These are phyloP conservation scores for Trichomonas tenax DNA, from an alignment of 208 protist species.

Conservation along the genomic window DNA sequence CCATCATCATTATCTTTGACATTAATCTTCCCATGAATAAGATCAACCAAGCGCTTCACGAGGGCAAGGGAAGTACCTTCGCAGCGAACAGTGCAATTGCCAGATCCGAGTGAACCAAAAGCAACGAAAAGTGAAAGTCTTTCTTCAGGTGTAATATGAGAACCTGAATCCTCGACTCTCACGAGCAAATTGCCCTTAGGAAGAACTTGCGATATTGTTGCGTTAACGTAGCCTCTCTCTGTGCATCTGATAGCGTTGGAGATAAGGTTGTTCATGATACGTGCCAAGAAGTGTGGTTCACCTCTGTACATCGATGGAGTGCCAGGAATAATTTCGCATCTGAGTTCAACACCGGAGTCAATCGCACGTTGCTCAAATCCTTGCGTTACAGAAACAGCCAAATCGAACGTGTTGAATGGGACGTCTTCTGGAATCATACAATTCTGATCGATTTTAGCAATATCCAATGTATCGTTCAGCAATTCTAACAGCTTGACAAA, in stretches of 20 bases:
- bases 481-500: not conserved
- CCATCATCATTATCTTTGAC: not conserved
- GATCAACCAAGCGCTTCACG: not conserved
- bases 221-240: not conserved
- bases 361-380: not conserved
- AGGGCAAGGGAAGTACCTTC: not conserved
- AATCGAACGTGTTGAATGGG: not conserved
- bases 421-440: not conserved
- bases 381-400: not conserved
- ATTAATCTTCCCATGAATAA: not conserved
- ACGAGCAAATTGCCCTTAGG: not conserved
- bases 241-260: conserved; percentile 45
- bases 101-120: not conserved
- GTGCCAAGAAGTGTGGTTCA: conserved; percentile 22
- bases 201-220: not conserved
- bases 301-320: not conserved
- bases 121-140: not conserved
- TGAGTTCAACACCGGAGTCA: not conserved
- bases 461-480: conserved; percentile 15
- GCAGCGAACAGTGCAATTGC: not conserved
- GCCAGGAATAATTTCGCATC: not conserved
- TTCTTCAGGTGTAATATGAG: not conserved
- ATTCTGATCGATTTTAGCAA: conserved; percentile 21
- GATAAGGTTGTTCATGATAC: conserved; percentile 39
- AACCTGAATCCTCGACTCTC: not conserved